Evolutionary conservation across 164 flowering plant species (phyloP), one percentile per base, ranked within the genome.

Genomic region (Akebia trifoliata): DNA sequence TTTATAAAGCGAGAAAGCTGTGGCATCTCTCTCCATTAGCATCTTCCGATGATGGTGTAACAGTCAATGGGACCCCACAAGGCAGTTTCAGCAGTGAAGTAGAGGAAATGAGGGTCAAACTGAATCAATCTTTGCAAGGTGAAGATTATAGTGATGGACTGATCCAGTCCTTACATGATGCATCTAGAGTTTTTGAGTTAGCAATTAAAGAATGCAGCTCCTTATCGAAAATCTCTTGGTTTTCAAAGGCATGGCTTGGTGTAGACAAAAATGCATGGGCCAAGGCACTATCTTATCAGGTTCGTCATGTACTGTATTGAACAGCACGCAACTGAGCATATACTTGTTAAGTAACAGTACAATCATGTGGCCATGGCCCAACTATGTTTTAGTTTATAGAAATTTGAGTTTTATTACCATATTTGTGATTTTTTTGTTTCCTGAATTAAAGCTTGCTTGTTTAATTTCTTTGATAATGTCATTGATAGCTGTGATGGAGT

Each of bases 271-370:
- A 76, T 74, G 90, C 87, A 26, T 93, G 97, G 97, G 67, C 81
- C 61, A 93, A 90, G 69, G 69, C 81, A 20, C 74, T 93, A 39
- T 85, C 96, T 52, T 93, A 90, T 75, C 97, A 93, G 98, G 98
- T 93, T 20, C 36, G 47, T 63, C 30, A 7, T 56, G 0, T 32
- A 21, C 9, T 60, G 5, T 15, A 8, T 8, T 34, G 4, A 24
- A 31, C 24, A 12, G 14, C 34, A 26, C 8, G 8, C 7, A 3
- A 6, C 26, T 18, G 4, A 0, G 3, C 9, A 9, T 22, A 8
- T 32, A 22, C 21, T 56, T 56, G 39, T 39, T 47, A 39, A 56
- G 36, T 40, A 4, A 38, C 15, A 25, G 8, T 40, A 25, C 10
- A 32, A 58, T 56, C 49, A 56, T 21, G 9, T 11, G 14, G 38